Percentiles rank a stretch among this genome's conserved stretches.
These are phyloP conservation scores for Trichoderma atrobrunneum DNA, from an alignment of 2,329 filamentous ascomycete species.

Conservation along the genomic window DNA sequence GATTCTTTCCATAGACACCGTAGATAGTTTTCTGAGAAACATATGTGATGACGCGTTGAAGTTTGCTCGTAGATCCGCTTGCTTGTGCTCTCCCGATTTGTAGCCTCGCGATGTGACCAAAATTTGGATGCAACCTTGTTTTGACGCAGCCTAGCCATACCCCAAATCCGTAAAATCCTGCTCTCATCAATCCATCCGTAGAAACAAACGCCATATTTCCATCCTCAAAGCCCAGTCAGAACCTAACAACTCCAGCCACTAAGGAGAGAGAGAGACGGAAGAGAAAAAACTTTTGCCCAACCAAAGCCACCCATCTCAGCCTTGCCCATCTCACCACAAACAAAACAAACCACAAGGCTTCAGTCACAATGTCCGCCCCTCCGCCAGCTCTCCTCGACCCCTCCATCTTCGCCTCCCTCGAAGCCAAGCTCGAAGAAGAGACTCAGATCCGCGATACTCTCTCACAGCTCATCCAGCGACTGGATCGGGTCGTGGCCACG, in stretches of 20 bases:
- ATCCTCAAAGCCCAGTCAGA: background rate
- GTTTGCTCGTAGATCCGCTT: background rate
- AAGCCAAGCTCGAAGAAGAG: constrained; percentile 88
- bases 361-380: constrained; percentile 26
- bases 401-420: constrained; percentile 81
- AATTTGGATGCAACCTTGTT: background rate
- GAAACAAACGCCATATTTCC: background rate
- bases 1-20: background rate
- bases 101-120: background rate
- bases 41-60: background rate
- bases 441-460: constrained; percentile 77
- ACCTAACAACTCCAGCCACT: background rate
- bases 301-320: background rate
- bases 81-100: background rate
- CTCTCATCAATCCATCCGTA: background rate
- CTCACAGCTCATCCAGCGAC: constrained; percentile 72
- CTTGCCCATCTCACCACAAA: constrained; percentile 12
- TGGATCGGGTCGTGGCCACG: constrained; percentile 79
- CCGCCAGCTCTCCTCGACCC: constrained; percentile 58
- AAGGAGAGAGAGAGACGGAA: background rate
- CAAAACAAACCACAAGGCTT: background rate
- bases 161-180: background rate
- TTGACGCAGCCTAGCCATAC: background rate
- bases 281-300: background rate
- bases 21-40: background rate